Base-by-base conservation (phyloP, 106 monocot genomes). In the Xerophyta viscosa region DNA sequence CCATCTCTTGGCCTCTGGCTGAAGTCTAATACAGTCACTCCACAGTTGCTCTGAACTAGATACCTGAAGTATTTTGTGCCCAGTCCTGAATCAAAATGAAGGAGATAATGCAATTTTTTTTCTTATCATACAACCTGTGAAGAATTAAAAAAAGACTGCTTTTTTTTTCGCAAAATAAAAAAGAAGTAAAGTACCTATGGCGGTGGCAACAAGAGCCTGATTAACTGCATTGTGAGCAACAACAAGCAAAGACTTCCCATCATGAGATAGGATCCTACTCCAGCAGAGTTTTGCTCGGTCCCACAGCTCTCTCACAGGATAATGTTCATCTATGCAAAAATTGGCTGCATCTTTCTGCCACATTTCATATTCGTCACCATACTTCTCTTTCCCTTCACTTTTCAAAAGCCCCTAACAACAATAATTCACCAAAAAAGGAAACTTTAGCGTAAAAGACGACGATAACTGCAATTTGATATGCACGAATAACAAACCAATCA, bases 201-300 rank as follows among this genome's bases (percentile, higher is more conserved):
- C 80, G 29, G 88, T 73, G 47, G 88, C 84, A 52, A 94, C 72
- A 48, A 93, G 79, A 45, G 93, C 93, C 64, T 93, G 93, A 60
- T 93, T 93, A 20, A 93, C 87, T 12, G 93, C 93, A 74, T 93
- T 93, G 39, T 93, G 93, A 47, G 93, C 93, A 60, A 94, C 93
- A 47, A 94, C 80, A 66, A 94, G 84, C 47, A 96, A 88, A 3
- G 96, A 89, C 41, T 70, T 86, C 9, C 78, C 85, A 37, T 74
- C 53, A 56, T 89, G 82, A 52, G 64, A 73, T 37, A 96, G 71
- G 23, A 96, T 96, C 56, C 64, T 75, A 23, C 65, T 56, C 89
- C 96, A 96, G 67, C 82, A 79, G 64, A 46, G 67, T 50, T 57
- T 65, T 0, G 96, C 89, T 48, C 96, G 41, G 31, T 28, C 74